Evolutionary conservation across 2,329 filamentous ascomycete genomes (phyloP).

Genomic region (Ceratocystis variospora): DNA sequence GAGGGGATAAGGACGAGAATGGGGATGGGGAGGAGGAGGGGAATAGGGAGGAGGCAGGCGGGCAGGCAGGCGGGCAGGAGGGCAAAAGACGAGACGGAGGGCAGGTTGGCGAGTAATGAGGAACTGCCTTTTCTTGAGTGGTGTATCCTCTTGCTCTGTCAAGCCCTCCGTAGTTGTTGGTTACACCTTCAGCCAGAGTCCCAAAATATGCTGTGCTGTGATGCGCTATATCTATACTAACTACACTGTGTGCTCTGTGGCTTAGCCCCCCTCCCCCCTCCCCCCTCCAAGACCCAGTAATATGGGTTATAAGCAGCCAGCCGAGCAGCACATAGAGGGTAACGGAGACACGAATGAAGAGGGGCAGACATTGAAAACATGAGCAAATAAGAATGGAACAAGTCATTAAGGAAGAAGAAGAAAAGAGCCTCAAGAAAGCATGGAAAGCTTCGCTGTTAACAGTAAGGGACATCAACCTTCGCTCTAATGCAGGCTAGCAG

Average conservation of each 20-base stretch:
- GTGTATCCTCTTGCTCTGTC: too few species aligned
- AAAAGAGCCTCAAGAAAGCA: not conserved
- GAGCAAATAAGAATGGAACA: not conserved
- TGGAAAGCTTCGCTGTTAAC: not conserved
- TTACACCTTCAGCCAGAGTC: not conserved
- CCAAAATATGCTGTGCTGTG: not conserved
- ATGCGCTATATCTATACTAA: not conserved
- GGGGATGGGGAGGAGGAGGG: not conserved
- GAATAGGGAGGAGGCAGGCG: not conserved
- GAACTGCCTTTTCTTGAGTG: too few species aligned
- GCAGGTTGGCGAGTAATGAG: too few species aligned
- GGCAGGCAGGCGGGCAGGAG: too few species aligned
- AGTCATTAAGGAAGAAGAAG: not conserved
- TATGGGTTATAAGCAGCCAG: not conserved
- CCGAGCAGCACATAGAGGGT: not conserved
- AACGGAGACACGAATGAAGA: not conserved
- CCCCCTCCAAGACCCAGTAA: not conserved
- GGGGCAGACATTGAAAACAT: not conserved
- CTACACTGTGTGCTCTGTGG: not conserved
- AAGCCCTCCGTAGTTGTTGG: not conserved
- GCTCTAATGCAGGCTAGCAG: too few species aligned
- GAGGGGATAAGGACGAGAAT: not conserved
- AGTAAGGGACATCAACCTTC: too few species aligned
- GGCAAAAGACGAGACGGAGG: too few species aligned
- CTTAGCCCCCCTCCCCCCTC: not conserved